Evolutionary conservation across 441 rosid genomes (phyloP).

Genomic region (Corymbia calophylla): DNA sequence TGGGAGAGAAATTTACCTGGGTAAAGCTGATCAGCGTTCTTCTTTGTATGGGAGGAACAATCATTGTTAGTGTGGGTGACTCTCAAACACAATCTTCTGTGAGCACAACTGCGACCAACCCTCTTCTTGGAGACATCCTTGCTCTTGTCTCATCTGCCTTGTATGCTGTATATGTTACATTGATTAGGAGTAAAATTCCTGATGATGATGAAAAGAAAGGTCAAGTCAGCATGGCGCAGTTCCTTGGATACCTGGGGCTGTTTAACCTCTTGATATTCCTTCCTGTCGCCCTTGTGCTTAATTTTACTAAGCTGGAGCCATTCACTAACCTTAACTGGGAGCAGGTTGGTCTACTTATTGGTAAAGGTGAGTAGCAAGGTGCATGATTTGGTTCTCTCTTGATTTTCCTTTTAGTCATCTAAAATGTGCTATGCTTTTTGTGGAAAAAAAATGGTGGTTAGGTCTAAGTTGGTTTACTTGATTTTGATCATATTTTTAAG

Average conservation of each 20-base stretch:
- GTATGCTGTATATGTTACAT: constrained; percentile 80
- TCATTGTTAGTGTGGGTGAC: constrained; percentile 87
- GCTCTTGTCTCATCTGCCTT: constrained; percentile 75
- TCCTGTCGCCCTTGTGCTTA: constrained; percentile 65
- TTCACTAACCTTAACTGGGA: constrained; percentile 46
- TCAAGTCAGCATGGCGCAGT: constrained; percentile 78
- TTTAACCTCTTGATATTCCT: constrained; percentile 76
- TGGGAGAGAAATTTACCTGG: constrained; percentile 92
- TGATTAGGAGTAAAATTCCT: constrained; percentile 72
- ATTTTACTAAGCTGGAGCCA: constrained; percentile 66
- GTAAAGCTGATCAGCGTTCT: constrained; percentile 80
- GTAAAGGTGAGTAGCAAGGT: constrained; percentile 58
- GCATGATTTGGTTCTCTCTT: background rate
- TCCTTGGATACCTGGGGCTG: constrained; percentile 89
- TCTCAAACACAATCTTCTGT: constrained; percentile 27
- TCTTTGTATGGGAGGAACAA: constrained; percentile 91
- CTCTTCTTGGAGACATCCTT: constrained; percentile 75
- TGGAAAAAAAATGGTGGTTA: background rate
- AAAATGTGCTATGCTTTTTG: background rate
- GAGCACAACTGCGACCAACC: constrained; percentile 45
- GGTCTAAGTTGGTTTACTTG: background rate
- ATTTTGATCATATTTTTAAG: background rate
- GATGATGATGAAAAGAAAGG: constrained; percentile 74
- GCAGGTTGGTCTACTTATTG: constrained; percentile 72
- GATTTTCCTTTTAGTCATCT: background rate